Conservation (phyloP, 2,329 filamentous ascomycete genomes). For the Microsporum audouinii region DNA sequence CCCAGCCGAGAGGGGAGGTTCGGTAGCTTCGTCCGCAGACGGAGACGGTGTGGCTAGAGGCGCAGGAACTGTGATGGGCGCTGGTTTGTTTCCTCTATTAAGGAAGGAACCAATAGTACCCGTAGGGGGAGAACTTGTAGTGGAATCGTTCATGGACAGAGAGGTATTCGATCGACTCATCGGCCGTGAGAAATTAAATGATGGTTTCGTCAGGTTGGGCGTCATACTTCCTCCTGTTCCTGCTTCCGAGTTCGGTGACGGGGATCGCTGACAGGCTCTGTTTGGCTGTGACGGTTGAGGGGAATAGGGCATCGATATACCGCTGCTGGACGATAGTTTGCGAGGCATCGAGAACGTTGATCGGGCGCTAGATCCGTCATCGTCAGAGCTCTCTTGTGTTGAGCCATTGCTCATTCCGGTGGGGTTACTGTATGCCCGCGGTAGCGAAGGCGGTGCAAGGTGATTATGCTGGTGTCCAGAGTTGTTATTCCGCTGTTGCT, state of each 20-base stretch:
- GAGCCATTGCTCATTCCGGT: conserved; percentile 37
- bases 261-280: conserved; percentile 59
- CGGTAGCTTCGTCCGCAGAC: conserved; percentile 13
- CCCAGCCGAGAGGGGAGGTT: conserved; percentile 36
- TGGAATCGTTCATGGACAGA: conserved; percentile 25
- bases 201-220: conserved; percentile 52
- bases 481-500: not conserved
- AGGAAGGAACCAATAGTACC: conserved; percentile 5
- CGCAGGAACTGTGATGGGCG: conserved; percentile 26
- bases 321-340: conserved; percentile 65
- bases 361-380: conserved; percentile 57
- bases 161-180: conserved; percentile 49
- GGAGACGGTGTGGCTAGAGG: conserved; percentile 1
- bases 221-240: conserved; percentile 48
- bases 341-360: conserved; percentile 57
- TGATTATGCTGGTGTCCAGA: not conserved
- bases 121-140: conserved; percentile 7
- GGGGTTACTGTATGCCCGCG: conserved; percentile 38
- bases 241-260: conserved; percentile 67
- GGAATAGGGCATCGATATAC: conserved; percentile 48
- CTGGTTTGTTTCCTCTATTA: conserved; percentile 17
- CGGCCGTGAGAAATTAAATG: conserved; percentile 90
- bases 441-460: conserved; percentile 36
- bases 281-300: conserved; percentile 50
- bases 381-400: conserved; percentile 53